Base-by-base conservation (phyloP, 495 filamentous ascomycete species). In the Tetracladium setigerum region DNA sequence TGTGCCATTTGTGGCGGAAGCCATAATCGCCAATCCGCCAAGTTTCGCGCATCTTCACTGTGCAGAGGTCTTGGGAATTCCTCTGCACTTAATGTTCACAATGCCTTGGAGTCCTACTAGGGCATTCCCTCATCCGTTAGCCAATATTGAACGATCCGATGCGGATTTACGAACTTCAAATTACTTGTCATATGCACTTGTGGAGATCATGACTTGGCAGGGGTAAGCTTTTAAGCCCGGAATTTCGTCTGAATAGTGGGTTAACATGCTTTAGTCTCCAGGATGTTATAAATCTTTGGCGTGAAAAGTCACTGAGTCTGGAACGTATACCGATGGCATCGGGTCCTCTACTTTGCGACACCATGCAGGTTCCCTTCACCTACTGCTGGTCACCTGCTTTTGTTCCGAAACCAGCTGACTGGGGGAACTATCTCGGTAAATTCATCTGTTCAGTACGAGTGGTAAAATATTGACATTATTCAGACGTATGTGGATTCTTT, bases 121-220 rank as follows among this genome's bases (percentile, higher is more conserved):
- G 42, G 71, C 75, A 6, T 86, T 87, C 47, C 80, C 83, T 1
- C 83, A 87, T 52, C 83, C 83, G 3, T 65, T 87, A 15, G 83
- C 81, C 27, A 85, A 79, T 49, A 76, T 86, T 38, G 74, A 77
- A 44, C 71, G 67, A 18, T 71, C 68, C 10, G 80, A 82, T 54
- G 73, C 78, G 2, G 72, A 78, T 43, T 62, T 69, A 4, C 68
- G 66, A 40, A 78, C 79, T 49, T 77, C 78, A 3, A 88, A 87
- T 63, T 84, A 85, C 49, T 72, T 87, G 36, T 75, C 74, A 9
- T 88, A 86, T 54, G 73, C 80, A 1, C 63, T 87, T 17, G 82
- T 83, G 13, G 79, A 83, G 54, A 77, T 79, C 76, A 77, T 83
- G 76, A 73, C 70, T 5, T 79, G 77, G 77, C 74, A 79, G 33